phyloP scores from a whole-genome alignment of 2,329 filamentous ascomycete species.

The Metarhizium album region DNA sequence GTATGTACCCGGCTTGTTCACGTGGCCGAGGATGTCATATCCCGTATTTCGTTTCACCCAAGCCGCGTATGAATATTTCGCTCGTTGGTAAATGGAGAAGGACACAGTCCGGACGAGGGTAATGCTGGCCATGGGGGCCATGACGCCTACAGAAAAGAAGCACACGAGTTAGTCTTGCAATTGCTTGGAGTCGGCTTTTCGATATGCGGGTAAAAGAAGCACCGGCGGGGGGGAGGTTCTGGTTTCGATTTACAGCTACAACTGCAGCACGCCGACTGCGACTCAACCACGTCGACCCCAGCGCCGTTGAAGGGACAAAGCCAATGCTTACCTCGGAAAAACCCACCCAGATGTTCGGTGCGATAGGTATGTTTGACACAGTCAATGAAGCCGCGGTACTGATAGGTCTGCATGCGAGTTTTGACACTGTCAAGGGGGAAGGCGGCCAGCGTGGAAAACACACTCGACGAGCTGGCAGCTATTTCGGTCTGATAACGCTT shows the following conservation, averaged over 20 bases:
- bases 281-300: background rate
- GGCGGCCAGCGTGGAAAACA: slow-evolving; percentile 68
- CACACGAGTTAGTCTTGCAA: background rate
- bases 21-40: slow-evolving; percentile 61
- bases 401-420: slow-evolving; percentile 81
- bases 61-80: slow-evolving; percentile 62
- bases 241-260: background rate
- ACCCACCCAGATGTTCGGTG: slow-evolving; percentile 61
- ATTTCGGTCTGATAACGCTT: slow-evolving; percentile 75
- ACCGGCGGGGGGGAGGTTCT: background rate
- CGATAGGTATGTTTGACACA: slow-evolving; percentile 68
- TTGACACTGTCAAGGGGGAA: slow-evolving; percentile 86
- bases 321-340: slow-evolving; percentile 59
- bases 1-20: slow-evolving; percentile 58
- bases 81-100: slow-evolving; percentile 69
- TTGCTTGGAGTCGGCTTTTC: background rate
- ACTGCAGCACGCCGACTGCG: background rate
- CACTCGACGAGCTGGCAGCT: slow-evolving; percentile 64
- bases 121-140: slow-evolving; percentile 69
- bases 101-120: slow-evolving; percentile 68
- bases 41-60: slow-evolving; percentile 58
- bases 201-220: background rate
- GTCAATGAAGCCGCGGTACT: slow-evolving; percentile 62
- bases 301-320: background rate
- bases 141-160: slow-evolving; percentile 49